Evolutionary conservation across 1,284 basidiomycete species (phyloP).

Genomic region (Trichosporon coremiiforme): DNA sequence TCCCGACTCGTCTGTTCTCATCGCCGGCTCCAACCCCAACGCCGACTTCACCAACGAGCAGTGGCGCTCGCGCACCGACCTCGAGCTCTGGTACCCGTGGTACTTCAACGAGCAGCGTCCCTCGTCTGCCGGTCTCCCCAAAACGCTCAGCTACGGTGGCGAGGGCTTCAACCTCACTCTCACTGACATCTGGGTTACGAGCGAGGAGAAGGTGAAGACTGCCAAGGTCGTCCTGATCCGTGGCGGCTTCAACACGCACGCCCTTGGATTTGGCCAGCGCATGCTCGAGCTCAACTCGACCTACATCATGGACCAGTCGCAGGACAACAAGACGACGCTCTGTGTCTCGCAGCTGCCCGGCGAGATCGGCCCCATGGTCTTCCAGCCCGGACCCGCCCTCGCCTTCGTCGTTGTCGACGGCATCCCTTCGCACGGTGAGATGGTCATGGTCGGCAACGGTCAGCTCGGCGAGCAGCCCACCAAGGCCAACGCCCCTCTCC

Average conservation of each 20-base stretch:
- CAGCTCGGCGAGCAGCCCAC: constrained; percentile 70
- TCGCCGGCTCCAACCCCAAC: constrained; percentile 93
- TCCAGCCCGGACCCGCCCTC: constrained; percentile 83
- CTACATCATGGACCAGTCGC: constrained; percentile 72
- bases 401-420: constrained; percentile 79
- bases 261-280: constrained; percentile 65
- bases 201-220: constrained; percentile 53
- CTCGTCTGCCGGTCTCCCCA: constrained; percentile 44
- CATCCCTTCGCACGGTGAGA: constrained; percentile 73
- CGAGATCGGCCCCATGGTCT: constrained; percentile 65
- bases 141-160: constrained; percentile 69
- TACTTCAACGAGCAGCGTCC: constrained; percentile 71
- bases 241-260: constrained; percentile 91
- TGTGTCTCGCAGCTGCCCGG: constrained; percentile 79
- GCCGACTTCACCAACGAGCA: constrained; percentile 64
- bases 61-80: constrained; percentile 53
- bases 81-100: constrained; percentile 56
- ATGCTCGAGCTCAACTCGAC: constrained; percentile 70
- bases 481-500: constrained; percentile 62
- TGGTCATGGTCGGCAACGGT: constrained; percentile 76
- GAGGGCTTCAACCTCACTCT: constrained; percentile 71
- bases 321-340: constrained; percentile 68
- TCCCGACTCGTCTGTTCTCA: constrained; percentile 79
- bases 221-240: constrained; percentile 79
- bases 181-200: constrained; percentile 55